phyloP scores from a whole-genome alignment of 192 early-diverging fungal species.

The Gorgonomyces haynaldii region DNA sequence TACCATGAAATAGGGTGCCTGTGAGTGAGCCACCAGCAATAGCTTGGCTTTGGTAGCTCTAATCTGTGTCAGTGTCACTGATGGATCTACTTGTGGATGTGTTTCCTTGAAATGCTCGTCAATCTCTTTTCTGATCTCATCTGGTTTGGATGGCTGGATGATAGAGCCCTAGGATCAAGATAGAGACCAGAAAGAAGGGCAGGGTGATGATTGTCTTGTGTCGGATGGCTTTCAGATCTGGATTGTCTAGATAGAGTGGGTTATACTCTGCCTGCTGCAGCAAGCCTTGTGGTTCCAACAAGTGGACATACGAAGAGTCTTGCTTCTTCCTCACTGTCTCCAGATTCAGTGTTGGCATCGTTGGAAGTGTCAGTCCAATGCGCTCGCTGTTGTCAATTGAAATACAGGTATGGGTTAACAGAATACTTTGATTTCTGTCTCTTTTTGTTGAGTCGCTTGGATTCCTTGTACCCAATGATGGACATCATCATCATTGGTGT shows the following conservation, averaged over 20 bases:
- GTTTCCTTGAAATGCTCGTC: constrained; percentile 72
- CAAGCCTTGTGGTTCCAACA: not conserved
- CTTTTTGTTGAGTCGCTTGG: not conserved
- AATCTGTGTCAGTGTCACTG: constrained; percentile 81
- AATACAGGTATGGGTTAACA: not conserved
- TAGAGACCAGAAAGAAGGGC: constrained; percentile 62
- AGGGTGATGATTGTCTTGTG: constrained; percentile 68
- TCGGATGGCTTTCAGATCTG: constrained; percentile 67
- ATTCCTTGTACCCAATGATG: too few species aligned
- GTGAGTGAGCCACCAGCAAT: constrained; percentile 36
- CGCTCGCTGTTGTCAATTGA: not conserved
- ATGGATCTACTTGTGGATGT: constrained; percentile 69
- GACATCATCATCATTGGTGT: too few species aligned
- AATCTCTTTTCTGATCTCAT: constrained; percentile 77
- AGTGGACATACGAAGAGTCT: not conserved
- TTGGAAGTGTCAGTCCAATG: not conserved
- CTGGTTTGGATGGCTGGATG: constrained; percentile 64
- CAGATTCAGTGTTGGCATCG: not conserved
- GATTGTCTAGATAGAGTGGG: constrained; percentile 78
- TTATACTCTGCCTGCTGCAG: constrained; percentile 43
- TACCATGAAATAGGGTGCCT: constrained; percentile 16
- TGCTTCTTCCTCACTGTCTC: constrained; percentile 1
- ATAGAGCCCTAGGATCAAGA: constrained; percentile 53
- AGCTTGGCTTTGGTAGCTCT: constrained; percentile 66
- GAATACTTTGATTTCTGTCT: not conserved